phyloP scores from a whole-genome alignment of 129 eudicot species.

The Lactuca sativa region DNA sequence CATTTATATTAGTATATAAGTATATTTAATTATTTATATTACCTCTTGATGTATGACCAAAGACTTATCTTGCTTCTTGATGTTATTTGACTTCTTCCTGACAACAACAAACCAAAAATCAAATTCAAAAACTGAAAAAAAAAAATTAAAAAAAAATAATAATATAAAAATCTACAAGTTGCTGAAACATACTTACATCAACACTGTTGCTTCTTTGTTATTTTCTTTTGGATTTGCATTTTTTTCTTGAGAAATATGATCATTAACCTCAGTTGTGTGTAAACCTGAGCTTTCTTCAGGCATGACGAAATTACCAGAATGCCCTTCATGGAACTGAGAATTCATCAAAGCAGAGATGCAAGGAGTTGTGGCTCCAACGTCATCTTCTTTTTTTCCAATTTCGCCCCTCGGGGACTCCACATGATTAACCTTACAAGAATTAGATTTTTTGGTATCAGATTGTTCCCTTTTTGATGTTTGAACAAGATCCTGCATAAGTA shows the following conservation, averaged over 20 bases:
- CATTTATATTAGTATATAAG: too few species aligned
- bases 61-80: conserved; percentile 30
- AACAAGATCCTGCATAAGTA: not conserved
- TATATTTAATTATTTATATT: too few species aligned
- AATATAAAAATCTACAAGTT: conserved; percentile 3
- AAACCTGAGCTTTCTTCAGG: conserved; percentile 18
- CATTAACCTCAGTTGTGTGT: conserved; percentile 2
- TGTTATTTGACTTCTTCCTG: conserved; percentile 48
- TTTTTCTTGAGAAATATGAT: not conserved
- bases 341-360: too few species aligned
- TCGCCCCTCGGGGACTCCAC: conserved; percentile 15
- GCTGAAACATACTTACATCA: conserved; percentile 39
- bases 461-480: not conserved
- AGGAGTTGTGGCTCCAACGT: not conserved
- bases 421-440: conserved; percentile 10
- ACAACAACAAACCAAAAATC: conserved; percentile 11
- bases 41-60: conserved; percentile 21
- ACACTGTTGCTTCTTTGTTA: conserved; percentile 27
- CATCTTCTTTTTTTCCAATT: conserved; percentile 21
- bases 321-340: too few species aligned
- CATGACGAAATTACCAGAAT: not conserved
- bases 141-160: too few species aligned
- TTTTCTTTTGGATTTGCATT: not conserved
- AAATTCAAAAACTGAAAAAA: conserved; percentile 13
- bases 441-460: conserved; percentile 3